Conservation (phyloP, 805 yeast genomes). For the Candida saitoana region DNA sequence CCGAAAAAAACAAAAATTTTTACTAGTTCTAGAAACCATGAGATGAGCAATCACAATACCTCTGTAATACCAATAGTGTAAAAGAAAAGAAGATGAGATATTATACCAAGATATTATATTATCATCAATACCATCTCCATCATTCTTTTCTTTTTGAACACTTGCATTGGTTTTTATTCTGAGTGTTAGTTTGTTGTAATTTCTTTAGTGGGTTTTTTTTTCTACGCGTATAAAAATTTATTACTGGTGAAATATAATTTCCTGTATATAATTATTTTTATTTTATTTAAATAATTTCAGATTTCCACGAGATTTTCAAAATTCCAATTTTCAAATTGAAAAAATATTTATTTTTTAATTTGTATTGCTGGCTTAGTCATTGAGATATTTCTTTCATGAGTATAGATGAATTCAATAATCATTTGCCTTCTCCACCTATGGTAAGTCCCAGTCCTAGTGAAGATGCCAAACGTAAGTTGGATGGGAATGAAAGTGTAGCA, state of each 20-base stretch:
- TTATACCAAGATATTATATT: too few relatives aligned
- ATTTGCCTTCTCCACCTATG: conserved; percentile 39
- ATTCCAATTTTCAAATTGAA: too few relatives aligned
- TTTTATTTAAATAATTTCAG: not conserved
- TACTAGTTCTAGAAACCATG: too few relatives aligned
- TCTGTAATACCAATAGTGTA: too few relatives aligned
- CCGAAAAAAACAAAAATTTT: not conserved
- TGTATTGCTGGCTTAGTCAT: not conserved
- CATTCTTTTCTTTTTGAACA: too few relatives aligned
- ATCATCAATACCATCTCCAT: too few relatives aligned
- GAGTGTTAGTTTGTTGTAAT: not conserved
- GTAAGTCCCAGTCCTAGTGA: conserved; percentile 43
- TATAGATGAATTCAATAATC: conserved; percentile 4
- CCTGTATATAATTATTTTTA: not conserved
- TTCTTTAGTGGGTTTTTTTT: not conserved
- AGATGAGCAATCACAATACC: not conserved
- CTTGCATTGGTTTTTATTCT: not conserved
- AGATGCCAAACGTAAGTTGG: conserved; percentile 26
- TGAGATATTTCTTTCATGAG: not conserved
- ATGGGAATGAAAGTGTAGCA: conserved; percentile 7
- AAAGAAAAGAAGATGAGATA: too few relatives aligned
- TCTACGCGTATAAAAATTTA: not conserved
- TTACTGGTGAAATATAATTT: not conserved
- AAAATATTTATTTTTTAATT: not conserved
- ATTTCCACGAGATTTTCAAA: conserved; percentile 1